A percentile compares a stretch with the other conserved stretches of the same genome.
Evolutionary conservation across 768 basidiomycete genomes (phyloP).

Genomic region (Boletus barrowsii): DNA sequence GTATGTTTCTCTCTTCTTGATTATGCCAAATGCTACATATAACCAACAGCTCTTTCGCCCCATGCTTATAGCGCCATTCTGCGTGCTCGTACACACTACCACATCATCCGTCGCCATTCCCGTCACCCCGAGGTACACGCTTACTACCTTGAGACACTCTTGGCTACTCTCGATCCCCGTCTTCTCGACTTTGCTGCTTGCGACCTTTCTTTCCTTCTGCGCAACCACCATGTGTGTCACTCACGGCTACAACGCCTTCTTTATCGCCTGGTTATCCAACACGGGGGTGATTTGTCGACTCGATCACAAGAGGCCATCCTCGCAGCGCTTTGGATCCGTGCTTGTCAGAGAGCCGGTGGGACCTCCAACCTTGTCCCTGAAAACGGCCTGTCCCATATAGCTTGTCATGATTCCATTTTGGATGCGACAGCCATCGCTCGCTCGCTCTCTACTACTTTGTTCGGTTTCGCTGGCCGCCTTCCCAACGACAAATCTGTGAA

Average conservation of each 20-base stretch:
- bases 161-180: constrained; percentile 26
- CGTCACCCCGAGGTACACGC: constrained; percentile 43
- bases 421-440: constrained; percentile 14
- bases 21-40: constrained; percentile 5
- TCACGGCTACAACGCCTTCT: constrained; percentile 39
- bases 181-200: constrained; percentile 33
- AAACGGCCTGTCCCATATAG: not conserved
- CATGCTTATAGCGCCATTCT: constrained; percentile 16
- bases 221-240: constrained; percentile 32
- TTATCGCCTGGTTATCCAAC: constrained; percentile 36
- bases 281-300: constrained; percentile 24
- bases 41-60: constrained; percentile 12
- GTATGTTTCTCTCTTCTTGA: constrained; percentile 13
- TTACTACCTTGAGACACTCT: constrained; percentile 43
- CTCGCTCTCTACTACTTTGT: constrained; percentile 11
- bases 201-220: constrained; percentile 35
- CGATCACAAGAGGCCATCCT: constrained; percentile 35
- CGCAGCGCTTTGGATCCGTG: constrained; percentile 35
- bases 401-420: not conserved
- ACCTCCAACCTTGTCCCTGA: not conserved
- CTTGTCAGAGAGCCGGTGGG: constrained; percentile 2
- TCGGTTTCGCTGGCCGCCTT: not conserved
- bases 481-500: not conserved
- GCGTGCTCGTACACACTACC: constrained; percentile 41
- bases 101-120: constrained; percentile 36